Base-by-base conservation (phyloP, 345 rosid species). In the Angophora floribunda region DNA sequence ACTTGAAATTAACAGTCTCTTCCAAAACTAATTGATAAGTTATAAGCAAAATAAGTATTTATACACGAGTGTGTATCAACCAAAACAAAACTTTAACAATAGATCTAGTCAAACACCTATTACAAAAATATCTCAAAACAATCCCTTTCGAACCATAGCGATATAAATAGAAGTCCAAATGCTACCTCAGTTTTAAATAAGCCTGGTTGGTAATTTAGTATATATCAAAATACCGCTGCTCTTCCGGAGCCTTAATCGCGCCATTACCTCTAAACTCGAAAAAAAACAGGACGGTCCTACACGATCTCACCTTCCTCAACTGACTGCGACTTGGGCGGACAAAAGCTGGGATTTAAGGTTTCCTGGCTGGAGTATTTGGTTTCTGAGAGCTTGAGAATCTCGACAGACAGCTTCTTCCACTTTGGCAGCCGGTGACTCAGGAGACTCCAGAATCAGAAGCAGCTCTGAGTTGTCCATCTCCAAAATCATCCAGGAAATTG, bases 401-500 rank as follows among this genome's bases (percentile, higher is more conserved):
- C 89, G 93, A 91, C 85, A 36, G 41, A 91, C 90, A 28, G 97
- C 97, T 92, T 95, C 99, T n/a, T 93, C 92, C 51, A 95, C 96
- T 89, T 91, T 95, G 52, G 91, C 91, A 51, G 95, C 91, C 79
- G 95, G 86, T 15, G 93, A 89, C 78, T 95, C 94, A 2, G 96
- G 96, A 7, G 99, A 94, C 87, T 95, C 94, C 63, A 95, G 53
- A 59, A 96, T 85, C 85, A 92, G 90, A 7, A 95, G 92, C 89
- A 95, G 89, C 79, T 95, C 96, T 9, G 96, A 86, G 52, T 93
- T 93, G 91, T 95, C 97, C 97, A 94, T 94, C 92, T 95, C 96
- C 88, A 95, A 85, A 86, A 95, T 94, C 97, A 95, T 96, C 44
- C 96, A 96, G 1, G 99, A 95, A 50, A 95, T 95, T 91, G 95